Base-by-base conservation (phyloP, 208 protist genomes). In the Lotmaria passim region DNA sequence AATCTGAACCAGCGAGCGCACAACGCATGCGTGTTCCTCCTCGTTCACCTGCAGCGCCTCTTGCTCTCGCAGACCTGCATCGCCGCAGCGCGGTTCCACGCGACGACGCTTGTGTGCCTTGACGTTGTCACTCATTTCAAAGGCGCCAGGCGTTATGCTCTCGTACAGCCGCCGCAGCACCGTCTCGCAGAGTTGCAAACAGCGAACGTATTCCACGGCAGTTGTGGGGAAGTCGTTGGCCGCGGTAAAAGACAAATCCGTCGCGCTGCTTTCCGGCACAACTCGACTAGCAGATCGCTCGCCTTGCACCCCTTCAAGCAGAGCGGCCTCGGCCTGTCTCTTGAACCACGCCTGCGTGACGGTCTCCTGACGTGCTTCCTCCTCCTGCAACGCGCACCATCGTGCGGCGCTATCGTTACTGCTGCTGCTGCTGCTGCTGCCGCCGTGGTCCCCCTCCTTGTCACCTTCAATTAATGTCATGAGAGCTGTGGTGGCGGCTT, bases 401-500 rank as follows among this genome's bases (percentile, higher is more conserved):
- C 39, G 46, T 39, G 41, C 2, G 4, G 23, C 19, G 12, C 23
- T 28, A 11, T 58, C 55, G 5, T n/a, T n/a, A n/a, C n/a, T n/a
- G n/a, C n/a, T n/a, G n/a, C n/a, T n/a, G n/a, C n/a, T n/a, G n/a
- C n/a, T n/a, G n/a, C n/a, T n/a, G n/a, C n/a, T n/a, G n/a, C 41
- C 39, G n/a, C 67, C 39, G 10, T 71, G 50, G 31, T 6, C 24
- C 17, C 44, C 56, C 15, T 69, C 36, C 21, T 46, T 56, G n/a
- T 23, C 41, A 12, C 70, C 75, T 26, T 78, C 73, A 10, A 91
- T 61, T 0, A 91, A 61, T n/a, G 38, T 36, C 71, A 82, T 73
- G 19, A 91, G 73, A 19, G 74, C 68, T n/a, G 46, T 39, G 11
- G 77, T 61, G 6, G 79, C 70, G 12, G 24, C 19, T 28, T 85